phyloP scores from a whole-genome alignment of 2,329 filamentous ascomycete species.

The Didymella arachidicola region DNA sequence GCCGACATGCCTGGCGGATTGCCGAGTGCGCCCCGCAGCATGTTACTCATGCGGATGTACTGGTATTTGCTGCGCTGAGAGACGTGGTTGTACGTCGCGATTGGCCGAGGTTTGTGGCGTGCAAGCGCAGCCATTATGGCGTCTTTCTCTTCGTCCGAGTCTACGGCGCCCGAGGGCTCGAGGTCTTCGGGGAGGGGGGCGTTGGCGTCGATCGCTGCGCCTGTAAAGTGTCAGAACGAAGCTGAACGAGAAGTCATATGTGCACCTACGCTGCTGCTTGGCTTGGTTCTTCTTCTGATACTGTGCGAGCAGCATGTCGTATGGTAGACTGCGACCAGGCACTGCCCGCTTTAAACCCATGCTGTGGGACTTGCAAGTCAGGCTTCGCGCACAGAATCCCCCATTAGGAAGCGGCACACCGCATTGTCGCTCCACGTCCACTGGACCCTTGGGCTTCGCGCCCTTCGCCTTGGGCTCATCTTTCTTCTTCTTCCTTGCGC shows the following conservation, averaged over 20 bases:
- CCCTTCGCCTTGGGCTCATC: constrained; percentile 86
- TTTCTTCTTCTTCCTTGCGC: constrained; percentile 88
- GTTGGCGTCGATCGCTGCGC: constrained; percentile 93
- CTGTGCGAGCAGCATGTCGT: constrained; percentile 81
- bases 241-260: not conserved
- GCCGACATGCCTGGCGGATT: constrained; percentile 47
- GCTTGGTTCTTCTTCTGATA: constrained; percentile 95
- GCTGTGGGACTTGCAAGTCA: constrained; percentile 94
- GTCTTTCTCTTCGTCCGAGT: constrained; percentile 93
- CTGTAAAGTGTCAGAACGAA: constrained; percentile 55
- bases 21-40: constrained; percentile 66
- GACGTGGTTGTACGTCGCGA: constrained; percentile 69
- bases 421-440: constrained; percentile 93
- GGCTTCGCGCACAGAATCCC: constrained; percentile 82
- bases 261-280: constrained; percentile 85
- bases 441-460: constrained; percentile 87
- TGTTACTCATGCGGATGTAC: constrained; percentile 69
- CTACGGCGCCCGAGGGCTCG: constrained; percentile 75
- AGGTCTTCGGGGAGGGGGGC: constrained; percentile 86
- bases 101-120: constrained; percentile 78
- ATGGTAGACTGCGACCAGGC: constrained; percentile 83
- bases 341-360: constrained; percentile 94
- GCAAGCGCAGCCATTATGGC: constrained; percentile 81
- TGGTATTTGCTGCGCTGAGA: constrained; percentile 64
- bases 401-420: constrained; percentile 87